Percentiles rank a stretch among this genome's conserved stretches.
Evolutionary conservation across 2,329 filamentous ascomycete genomes (phyloP).

Genomic region (Cryphonectria radicalis): DNA sequence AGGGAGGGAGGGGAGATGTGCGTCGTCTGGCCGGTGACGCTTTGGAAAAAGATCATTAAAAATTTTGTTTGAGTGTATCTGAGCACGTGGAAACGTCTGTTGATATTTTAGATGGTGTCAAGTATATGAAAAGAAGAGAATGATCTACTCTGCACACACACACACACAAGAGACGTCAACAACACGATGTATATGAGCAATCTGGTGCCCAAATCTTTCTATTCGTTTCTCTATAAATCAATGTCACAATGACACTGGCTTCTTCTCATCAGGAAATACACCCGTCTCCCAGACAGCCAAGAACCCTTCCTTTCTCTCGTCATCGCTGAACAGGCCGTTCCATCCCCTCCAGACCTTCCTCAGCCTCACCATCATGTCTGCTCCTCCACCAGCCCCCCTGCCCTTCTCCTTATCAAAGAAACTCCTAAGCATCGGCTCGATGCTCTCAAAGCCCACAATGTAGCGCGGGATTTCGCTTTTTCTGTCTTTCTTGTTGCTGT

Average conservation of each 20-base stretch:
- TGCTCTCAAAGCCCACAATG: slow-evolving; percentile 64
- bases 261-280: slow-evolving; percentile 26
- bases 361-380: slow-evolving; percentile 46
- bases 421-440: slow-evolving; percentile 51
- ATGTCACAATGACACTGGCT: neutral
- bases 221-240: neutral
- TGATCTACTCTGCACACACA: neutral
- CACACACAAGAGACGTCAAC: neutral
- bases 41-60: neutral
- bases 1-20: neutral
- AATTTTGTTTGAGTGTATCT: neutral
- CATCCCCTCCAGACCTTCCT: slow-evolving; percentile 58
- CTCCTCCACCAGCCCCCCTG: slow-evolving; percentile 39
- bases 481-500: slow-evolving; percentile 15
- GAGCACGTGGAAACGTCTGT: too few relatives aligned
- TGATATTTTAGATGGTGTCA: neutral
- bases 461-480: slow-evolving; percentile 52
- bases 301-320: slow-evolving; percentile 58
- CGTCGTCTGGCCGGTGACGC: neutral
- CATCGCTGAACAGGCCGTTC: slow-evolving; percentile 68
- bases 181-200: neutral
- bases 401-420: slow-evolving; percentile 46
- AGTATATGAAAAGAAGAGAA: neutral
- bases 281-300: slow-evolving; percentile 65
- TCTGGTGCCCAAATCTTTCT: neutral